phyloP scores from a whole-genome alignment of 139 green algal species.

The Coelastrella sp. region DNA sequence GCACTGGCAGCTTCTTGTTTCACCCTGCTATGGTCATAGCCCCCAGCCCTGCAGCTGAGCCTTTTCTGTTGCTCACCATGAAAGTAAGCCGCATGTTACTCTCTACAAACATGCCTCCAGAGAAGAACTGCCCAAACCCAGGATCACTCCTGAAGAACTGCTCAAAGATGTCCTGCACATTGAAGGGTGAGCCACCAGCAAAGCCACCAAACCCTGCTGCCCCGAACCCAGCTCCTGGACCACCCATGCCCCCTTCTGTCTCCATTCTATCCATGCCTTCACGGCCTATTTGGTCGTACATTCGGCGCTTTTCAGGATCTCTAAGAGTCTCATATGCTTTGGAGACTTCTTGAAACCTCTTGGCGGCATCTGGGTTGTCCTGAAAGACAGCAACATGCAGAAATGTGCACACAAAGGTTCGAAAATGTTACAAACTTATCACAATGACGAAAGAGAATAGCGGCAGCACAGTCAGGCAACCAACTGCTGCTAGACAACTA shows the following conservation, averaged over 20 bases:
- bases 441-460: no score
- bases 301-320: constrained; percentile 83
- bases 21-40: neutral
- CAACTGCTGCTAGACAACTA: no score
- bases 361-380: constrained; percentile 80
- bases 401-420: neutral
- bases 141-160: constrained; percentile 56
- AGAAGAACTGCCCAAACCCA: constrained; percentile 56
- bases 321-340: constrained; percentile 92
- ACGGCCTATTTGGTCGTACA: constrained; percentile 79
- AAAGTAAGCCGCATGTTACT: constrained; percentile 56
- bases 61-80: constrained; percentile 42
- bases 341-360: constrained; percentile 89
- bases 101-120: constrained; percentile 51
- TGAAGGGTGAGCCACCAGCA: constrained; percentile 52
- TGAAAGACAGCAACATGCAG: constrained; percentile 44
- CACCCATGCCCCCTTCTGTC: constrained; percentile 52
- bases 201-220: constrained; percentile 18
- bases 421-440: no score
- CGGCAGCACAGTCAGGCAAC: no score
- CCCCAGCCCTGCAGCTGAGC: neutral
- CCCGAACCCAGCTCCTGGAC: constrained; percentile 45
- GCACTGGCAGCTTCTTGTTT: no score
- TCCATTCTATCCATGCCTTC: constrained; percentile 79
- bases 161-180: constrained; percentile 62